Base-by-base conservation (phyloP, 495 filamentous ascomycete genomes). In the Jackrogersella minutella region DNA sequence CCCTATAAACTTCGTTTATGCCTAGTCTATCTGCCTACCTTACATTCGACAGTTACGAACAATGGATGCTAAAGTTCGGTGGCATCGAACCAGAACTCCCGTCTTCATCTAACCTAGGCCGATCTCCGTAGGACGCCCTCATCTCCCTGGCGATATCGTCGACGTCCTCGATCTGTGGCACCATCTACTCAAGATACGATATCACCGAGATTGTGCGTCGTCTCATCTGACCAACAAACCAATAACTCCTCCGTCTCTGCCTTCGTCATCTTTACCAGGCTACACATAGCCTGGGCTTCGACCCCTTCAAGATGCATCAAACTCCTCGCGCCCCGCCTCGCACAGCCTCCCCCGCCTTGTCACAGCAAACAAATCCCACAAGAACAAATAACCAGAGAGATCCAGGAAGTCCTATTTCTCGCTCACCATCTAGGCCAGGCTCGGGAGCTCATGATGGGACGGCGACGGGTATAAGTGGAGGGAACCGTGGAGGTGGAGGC, bases 301-400 rank as follows among this genome's bases (percentile, higher is more conserved):
- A 62, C 66, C 33, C 62, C 66, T 61, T 47, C 31, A 67, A 57
- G 47, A 96, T 96, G 92, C 91, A 95, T 86, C 92, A 94, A 79
- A 88, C 90, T 79, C 88, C 90, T 65, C 87, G 92, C 70, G 86
- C 88, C 50, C 85, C 89, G 63, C 85, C 85, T 16, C 80, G 84
- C 65, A 82, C 85, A 54, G 78, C 88, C 53, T 88, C 89, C 63
- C 86, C 90, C 59, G 87, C 87, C 60, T 84, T 84, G 68, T 87
- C 89, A 36, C 82, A 85, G 26, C 80, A 85, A 70, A 87, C 88
- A 41, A 89, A 90, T 71, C 83, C 88, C 53, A 80, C 86, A 68
- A 84, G 90, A 69, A 87, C 87, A 7, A 90, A 91, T 75, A 91
- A 90, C 75, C 83, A 80, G 55, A 87, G 88, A 84, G 90, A 93